A percentile compares a stretch with the other conserved stretches of the same genome.
Evolutionary conservation across 805 yeast species (phyloP).

Genomic region (Kluyveromyces nonfermentans): DNA sequence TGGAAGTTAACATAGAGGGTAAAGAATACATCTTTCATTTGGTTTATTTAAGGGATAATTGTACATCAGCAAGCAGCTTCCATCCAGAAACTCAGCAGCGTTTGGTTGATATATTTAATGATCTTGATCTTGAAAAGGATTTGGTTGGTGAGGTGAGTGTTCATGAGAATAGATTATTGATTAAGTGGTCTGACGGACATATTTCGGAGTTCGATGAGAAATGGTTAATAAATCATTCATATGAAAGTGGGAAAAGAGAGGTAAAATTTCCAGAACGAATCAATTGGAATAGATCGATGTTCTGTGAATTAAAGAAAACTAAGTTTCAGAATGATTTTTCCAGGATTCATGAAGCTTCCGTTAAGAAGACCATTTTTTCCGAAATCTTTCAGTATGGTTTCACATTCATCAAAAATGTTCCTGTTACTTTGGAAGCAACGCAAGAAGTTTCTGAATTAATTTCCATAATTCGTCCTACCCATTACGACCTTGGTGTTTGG

Average conservation of each 20-base stretch:
- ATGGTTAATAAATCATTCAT: slow-evolving; percentile 8
- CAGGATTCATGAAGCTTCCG: background rate
- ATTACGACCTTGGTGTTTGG: slow-evolving; percentile 69
- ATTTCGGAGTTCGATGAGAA: slow-evolving; percentile 3
- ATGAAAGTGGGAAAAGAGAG: slow-evolving; percentile 1
- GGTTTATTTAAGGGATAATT: slow-evolving; percentile 8
- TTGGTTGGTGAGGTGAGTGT: background rate
- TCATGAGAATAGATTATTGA: slow-evolving; percentile 1
- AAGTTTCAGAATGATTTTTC: background rate
- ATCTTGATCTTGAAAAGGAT: slow-evolving; percentile 2
- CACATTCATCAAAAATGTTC: slow-evolving; percentile 51
- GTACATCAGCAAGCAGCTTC: slow-evolving; percentile 3
- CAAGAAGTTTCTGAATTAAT: slow-evolving; percentile 47
- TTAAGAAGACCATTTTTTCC: background rate
- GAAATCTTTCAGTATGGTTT: slow-evolving; percentile 38
- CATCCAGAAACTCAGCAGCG: slow-evolving; percentile 44
- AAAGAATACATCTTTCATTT: slow-evolving; percentile 3
- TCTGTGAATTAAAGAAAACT: slow-evolving; percentile 2
- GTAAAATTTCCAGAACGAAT: slow-evolving; percentile 3
- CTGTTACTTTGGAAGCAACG: slow-evolving; percentile 50
- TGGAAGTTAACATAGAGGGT: background rate
- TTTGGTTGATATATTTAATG: slow-evolving; percentile 41
- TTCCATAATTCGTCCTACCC: slow-evolving; percentile 56
- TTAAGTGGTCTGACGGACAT: slow-evolving; percentile 6
- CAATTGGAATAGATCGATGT: slow-evolving; percentile 5